Base-by-base conservation (phyloP, 78 protist genomes). In the Emiliania huxleyi region DNA sequence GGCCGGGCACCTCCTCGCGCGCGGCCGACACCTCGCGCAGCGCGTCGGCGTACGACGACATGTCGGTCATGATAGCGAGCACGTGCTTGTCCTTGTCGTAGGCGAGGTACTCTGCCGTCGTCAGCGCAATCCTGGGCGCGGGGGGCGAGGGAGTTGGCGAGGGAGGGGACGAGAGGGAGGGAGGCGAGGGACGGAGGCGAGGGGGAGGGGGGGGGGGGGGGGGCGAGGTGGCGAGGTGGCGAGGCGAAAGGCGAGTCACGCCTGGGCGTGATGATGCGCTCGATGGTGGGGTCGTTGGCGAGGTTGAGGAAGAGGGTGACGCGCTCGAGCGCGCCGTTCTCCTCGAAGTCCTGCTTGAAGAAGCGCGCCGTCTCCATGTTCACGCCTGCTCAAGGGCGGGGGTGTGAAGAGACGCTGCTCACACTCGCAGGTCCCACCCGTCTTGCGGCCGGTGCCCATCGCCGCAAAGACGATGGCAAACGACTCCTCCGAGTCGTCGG, bases 241-340 rank as follows among this genome's bases (percentile, higher is more conserved):
- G 45, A 98, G 94, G 87, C 99, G 99, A 4, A 99, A 25, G n/a
- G n/a, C n/a, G n/a, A n/a, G n/a, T n/a, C n/a, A n/a, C n/a, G n/a
- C n/a, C n/a, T n/a, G n/a, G 99, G 99, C 6, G 99, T 99, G 95
- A 99, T 98, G 96, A 99, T 99, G 38, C 99, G 98, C 97, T 99
- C 99, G 93, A 99, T 99, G 90, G 99, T 99, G 56, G 99, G 99
- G 89, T 99, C 99, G 96, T 98, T 98, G 79, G 99, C 99, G 6
- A 99, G 87, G 96, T 99, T 99, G 88, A 99, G 96, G 98, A 98
- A 99, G 44, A 99, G 97, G 21, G 98, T 85, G n/a, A 96, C 97
- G 44, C 98, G 93, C 95, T 98, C 99, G 23, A 49, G 46, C n/a
- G 71, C 91, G 33, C 99, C 99, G 90, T 96, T 97, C 96, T 98